phyloP scores from a whole-genome alignment of 2,329 filamentous ascomycete genomes.

The Verticillium klebahnii region DNA sequence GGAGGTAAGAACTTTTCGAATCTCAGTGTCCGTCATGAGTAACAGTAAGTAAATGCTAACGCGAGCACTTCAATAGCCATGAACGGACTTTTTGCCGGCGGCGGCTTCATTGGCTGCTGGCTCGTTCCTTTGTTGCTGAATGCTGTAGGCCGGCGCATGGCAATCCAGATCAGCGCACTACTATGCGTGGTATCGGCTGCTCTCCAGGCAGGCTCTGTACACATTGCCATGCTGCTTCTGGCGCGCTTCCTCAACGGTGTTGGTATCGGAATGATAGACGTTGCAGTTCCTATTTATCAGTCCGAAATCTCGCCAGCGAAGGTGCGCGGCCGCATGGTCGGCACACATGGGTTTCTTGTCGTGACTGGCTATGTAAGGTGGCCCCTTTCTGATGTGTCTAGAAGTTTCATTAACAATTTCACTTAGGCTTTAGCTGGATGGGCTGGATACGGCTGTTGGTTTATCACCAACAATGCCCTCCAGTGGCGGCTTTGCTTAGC shows the following conservation, averaged over 20 bases:
- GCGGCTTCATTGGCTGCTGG: slow-evolving; percentile 14
- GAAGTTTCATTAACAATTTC: no score
- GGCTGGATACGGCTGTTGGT: slow-evolving; percentile 21
- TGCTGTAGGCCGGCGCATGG: slow-evolving; percentile 12
- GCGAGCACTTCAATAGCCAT: not conserved
- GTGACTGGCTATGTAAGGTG: slow-evolving; percentile 15
- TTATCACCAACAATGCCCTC: slow-evolving; percentile 13
- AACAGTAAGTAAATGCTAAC: no score
- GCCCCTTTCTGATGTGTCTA: no score
- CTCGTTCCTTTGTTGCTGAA: slow-evolving; percentile 15
- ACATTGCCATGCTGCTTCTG: slow-evolving; percentile 17
- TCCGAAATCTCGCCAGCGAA: slow-evolving; percentile 24
- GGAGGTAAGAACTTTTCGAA: not conserved
- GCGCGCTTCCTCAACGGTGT: slow-evolving; percentile 16
- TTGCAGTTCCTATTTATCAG: slow-evolving; percentile 21
- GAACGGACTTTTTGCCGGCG: slow-evolving; percentile 13
- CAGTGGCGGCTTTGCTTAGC: slow-evolving; percentile 19
- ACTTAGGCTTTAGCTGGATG: slow-evolving; percentile 14
- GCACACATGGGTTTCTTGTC: slow-evolving; percentile 24
- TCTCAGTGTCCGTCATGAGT: not conserved
- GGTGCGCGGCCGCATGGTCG: slow-evolving; percentile 24
- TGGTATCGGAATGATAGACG: slow-evolving; percentile 17
- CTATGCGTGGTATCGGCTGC: slow-evolving; percentile 14
- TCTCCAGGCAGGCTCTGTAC: slow-evolving; percentile 14
- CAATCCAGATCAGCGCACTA: slow-evolving; percentile 13